A percentile compares a stretch with the other conserved stretches of the same genome.
Conservation (phyloP, 2,329 filamentous ascomycete genomes). For the Chrysoporthe cubensis region DNA sequence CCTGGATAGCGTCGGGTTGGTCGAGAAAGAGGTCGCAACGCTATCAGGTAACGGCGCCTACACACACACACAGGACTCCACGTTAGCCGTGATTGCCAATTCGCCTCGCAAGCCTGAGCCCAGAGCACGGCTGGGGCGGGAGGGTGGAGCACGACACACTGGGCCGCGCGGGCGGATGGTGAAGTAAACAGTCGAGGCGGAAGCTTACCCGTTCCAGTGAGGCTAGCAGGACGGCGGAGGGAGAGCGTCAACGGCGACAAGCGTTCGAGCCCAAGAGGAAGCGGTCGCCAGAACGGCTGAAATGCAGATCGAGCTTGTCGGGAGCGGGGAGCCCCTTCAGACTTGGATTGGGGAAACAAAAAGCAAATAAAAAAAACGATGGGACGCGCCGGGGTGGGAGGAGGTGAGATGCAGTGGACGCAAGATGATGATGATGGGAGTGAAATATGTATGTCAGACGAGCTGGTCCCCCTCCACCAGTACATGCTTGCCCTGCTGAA, state of each 20-base stretch:
- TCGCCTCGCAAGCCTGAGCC: background rate
- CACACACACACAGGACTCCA: background rate
- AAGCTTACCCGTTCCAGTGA: slow-evolving; percentile 11
- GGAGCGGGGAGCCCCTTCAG: background rate
- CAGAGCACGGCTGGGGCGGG: background rate
- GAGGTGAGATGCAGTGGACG: background rate
- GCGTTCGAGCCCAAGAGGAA: background rate
- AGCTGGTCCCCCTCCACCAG: background rate
- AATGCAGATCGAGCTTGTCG: background rate
- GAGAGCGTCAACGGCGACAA: background rate
- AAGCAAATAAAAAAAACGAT: background rate
- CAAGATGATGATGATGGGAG: background rate
- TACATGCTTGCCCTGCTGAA: background rate
- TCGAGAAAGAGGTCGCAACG: background rate
- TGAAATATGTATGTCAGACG: background rate
- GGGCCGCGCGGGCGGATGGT: background rate
- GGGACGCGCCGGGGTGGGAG: background rate
- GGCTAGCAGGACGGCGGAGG: background rate
- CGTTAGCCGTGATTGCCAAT: background rate
- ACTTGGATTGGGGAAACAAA: background rate
- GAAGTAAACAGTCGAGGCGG: background rate
- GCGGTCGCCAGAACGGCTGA: background rate
- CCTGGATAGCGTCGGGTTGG: background rate
- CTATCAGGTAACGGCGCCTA: background rate
- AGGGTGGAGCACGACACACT: background rate